These are phyloP conservation scores for Termitomyces sp. DNA, from an alignment of 768 basidiomycete species.

Conservation along the genomic window DNA sequence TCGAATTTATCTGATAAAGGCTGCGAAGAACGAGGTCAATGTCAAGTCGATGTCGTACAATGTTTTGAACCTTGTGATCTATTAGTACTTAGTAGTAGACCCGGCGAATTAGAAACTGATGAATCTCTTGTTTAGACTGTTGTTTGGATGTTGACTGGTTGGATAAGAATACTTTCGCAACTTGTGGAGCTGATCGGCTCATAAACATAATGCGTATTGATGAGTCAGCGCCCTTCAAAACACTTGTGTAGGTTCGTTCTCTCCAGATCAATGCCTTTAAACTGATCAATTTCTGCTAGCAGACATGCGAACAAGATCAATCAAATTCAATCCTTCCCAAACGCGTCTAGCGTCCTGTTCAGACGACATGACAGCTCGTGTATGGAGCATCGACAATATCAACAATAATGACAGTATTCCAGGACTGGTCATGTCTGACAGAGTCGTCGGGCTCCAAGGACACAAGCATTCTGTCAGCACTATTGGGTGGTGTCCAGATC, in stretches of 20 bases:
- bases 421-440: constrained; percentile 31
- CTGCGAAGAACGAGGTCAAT: background rate
- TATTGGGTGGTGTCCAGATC: constrained; percentile 64
- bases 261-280: background rate
- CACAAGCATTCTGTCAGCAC: constrained; percentile 63
- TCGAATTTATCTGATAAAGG: background rate
- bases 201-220: constrained; percentile 59
- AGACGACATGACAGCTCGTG: constrained; percentile 72
- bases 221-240: constrained; percentile 47
- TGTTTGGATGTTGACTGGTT: constrained; percentile 83
- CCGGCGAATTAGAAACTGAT: background rate
- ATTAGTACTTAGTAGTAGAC: background rate
- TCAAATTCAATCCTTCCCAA: constrained; percentile 59
- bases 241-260: constrained; percentile 48
- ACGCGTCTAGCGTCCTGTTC: constrained; percentile 77
- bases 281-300: constrained; percentile 28
- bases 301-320: constrained; percentile 78
- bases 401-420: constrained; percentile 33
- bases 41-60: background rate
- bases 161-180: constrained; percentile 63
- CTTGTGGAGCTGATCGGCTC: constrained; percentile 63
- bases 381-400: constrained; percentile 60
- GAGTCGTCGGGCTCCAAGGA: constrained; percentile 47
- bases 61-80: background rate
- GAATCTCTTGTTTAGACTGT: constrained; percentile 57